These are phyloP conservation scores for Rossbeevera mucosa DNA, from an alignment of 768 basidiomycete genomes.

Conservation along the genomic window DNA sequence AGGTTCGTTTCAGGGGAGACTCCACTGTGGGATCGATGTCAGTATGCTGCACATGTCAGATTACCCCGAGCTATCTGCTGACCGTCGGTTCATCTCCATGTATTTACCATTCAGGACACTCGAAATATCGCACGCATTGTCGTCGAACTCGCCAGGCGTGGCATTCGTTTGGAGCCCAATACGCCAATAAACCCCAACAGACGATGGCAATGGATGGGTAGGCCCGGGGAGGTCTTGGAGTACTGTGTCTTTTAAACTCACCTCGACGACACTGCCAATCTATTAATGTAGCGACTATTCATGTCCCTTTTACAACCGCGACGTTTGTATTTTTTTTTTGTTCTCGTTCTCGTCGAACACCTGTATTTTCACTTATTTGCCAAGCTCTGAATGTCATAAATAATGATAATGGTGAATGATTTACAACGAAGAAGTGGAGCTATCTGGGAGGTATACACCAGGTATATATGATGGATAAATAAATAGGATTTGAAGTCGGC, in stretches of 20 bases:
- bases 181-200: slow-evolving; percentile 58
- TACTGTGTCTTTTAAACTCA: slow-evolving; percentile 22
- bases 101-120: slow-evolving; percentile 59
- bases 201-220: slow-evolving; percentile 88
- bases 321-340: not conserved
- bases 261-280: not conserved
- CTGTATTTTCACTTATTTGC: not conserved
- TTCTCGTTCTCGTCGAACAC: not conserved
- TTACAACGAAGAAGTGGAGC: not conserved
- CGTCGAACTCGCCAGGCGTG: slow-evolving; percentile 67
- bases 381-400: not conserved
- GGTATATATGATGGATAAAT: slow-evolving; percentile 1
- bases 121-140: slow-evolving; percentile 85
- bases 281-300: slow-evolving; percentile 1
- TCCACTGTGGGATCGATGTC: slow-evolving; percentile 89
- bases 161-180: slow-evolving; percentile 69
- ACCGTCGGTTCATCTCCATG: slow-evolving; percentile 4
- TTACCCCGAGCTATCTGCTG: not conserved
- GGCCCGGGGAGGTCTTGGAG: slow-evolving; percentile 62
- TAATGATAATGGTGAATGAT: not conserved
- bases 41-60: slow-evolving; percentile 34
- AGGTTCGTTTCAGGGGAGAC: slow-evolving; percentile 72
- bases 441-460: not conserved
- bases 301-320: not conserved
- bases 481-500: slow-evolving; percentile 3